phyloP scores from a whole-genome alignment of 2,329 filamentous ascomycete genomes.

The Fusarium buxicola region DNA sequence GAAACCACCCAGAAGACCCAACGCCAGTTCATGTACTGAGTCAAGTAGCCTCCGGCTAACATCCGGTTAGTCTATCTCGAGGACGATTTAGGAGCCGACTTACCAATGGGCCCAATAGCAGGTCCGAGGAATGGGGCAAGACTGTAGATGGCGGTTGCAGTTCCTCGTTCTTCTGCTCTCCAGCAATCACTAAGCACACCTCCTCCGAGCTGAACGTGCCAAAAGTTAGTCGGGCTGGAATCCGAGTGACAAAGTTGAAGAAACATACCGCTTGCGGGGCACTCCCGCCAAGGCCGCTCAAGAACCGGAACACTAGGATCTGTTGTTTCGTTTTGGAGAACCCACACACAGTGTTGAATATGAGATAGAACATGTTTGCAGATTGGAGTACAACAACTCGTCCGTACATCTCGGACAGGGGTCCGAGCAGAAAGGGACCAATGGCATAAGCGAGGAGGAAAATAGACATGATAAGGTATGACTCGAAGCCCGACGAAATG shows the following conservation, averaged over 20 bases:
- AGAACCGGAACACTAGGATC: constrained; percentile 62
- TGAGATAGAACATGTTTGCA: constrained; percentile 63
- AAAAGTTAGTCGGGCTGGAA: neutral
- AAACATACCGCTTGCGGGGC: constrained; percentile 57
- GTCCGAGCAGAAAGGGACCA: constrained; percentile 64
- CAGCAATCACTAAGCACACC: constrained; percentile 63
- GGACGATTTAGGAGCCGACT: neutral
- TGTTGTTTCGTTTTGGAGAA: constrained; percentile 58
- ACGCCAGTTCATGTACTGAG: constrained; percentile 54
- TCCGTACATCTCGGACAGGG: constrained; percentile 64
- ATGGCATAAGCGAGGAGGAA: constrained; percentile 69
- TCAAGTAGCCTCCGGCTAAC: constrained; percentile 54
- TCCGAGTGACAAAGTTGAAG: fast-evolving
- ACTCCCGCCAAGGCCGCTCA: constrained; percentile 60
- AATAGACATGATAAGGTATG: constrained; percentile 67
- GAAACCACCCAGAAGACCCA: constrained; percentile 59
- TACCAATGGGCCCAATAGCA: constrained; percentile 56
- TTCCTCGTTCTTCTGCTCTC: constrained; percentile 54
- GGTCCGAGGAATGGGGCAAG: constrained; percentile 58
- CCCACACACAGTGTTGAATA: constrained; percentile 66
- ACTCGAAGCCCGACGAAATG: constrained; percentile 56
- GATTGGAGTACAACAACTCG: constrained; percentile 58
- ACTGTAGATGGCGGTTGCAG: constrained; percentile 49
- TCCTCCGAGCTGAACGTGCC: constrained; percentile 51
- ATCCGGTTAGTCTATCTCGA: neutral